Base-by-base conservation (phyloP, 495 filamentous ascomycete genomes). In the Penicillium riverlandense region DNA sequence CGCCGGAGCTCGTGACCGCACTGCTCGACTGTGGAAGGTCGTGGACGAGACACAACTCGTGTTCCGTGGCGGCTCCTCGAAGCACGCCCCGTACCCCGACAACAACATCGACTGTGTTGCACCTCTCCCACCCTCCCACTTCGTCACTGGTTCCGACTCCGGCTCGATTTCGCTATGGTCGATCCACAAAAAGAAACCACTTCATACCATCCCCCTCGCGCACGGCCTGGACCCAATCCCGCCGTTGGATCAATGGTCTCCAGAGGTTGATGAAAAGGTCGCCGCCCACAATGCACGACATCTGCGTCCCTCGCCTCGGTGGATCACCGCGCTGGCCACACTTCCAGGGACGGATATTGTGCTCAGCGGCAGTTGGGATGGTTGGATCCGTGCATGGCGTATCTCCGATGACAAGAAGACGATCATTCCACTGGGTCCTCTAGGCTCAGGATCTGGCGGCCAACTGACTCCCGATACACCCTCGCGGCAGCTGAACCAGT, bases 1-100 rank as follows among this genome's bases (percentile, higher is more conserved):
- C 48, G 92, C 95, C 13, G 92, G 92, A 46, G 85, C 85, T 28
- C 75, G 91, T 39, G 92, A 98, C 59, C 83, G 91, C 15, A 95
- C 92, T 1, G 90, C 90, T n/a, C 75, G 92, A 28, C 64, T 96
- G 48, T 98, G 92, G 92, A 98, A 97, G 62, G 90, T 97, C 2
- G 82, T 89, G 22, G 92, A 98, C 44, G 92, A 98, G 58, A 85
- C 83, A 1, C 94, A 97, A 58, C 75, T 97, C 5, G 90, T 97
- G 1, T 98, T 97, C 66, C 84, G 91, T 33, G 91, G 90, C 35
- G 89, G 87, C 33, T 83, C 76, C 14, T 57, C 61, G 15, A 71
- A 69, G 68, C 49, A 74, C 64, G 61, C 58, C 16, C 53, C 58
- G 5, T 79, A 83, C 49, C 64, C 83, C 38, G 89, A 95, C 61